phyloP scores from a whole-genome alignment of 345 rosid genomes.

The Capsella bursapastoris region DNA sequence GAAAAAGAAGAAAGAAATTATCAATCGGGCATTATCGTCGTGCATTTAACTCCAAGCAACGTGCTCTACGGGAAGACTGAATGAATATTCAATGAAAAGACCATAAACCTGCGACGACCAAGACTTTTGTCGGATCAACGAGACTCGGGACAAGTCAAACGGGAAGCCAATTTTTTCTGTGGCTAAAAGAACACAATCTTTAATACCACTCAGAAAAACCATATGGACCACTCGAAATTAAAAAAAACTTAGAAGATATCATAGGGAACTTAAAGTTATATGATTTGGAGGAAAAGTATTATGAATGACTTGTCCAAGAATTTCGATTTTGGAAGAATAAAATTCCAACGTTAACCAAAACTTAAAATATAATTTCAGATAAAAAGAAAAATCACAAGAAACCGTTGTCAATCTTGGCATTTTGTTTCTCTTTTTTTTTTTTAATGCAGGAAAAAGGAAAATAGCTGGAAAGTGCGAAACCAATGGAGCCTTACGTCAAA shows the following conservation, averaged over 20 bases:
- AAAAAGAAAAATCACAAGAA: background rate
- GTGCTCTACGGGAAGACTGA: slow-evolving; percentile 25
- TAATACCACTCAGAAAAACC: background rate
- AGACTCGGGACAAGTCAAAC: slow-evolving; percentile 8
- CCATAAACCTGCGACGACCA: slow-evolving; percentile 27
- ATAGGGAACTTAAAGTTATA: background rate
- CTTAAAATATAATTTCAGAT: background rate
- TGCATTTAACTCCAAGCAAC: slow-evolving; percentile 26
- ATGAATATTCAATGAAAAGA: background rate
- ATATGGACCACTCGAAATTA: slow-evolving; percentile 4
- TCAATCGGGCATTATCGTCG: slow-evolving; percentile 23
- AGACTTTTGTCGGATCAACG: slow-evolving; percentile 40
- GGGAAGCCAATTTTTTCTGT: background rate
- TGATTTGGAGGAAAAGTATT: background rate
- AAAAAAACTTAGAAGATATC: background rate
- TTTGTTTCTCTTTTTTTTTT: background rate
- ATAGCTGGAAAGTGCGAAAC: slow-evolving; percentile 34
- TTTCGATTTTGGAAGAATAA: background rate
- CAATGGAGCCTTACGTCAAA: slow-evolving; percentile 19
- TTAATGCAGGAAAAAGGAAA: background rate
- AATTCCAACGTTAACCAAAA: background rate
- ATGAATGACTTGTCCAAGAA: background rate
- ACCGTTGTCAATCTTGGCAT: background rate
- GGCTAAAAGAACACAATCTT: background rate
- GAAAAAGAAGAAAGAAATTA: background rate